A percentile compares a stretch with the other conserved stretches of the same genome.
Evolutionary conservation across 164 flowering plant species (phyloP).

Genomic region (Aristolochia californica): DNA sequence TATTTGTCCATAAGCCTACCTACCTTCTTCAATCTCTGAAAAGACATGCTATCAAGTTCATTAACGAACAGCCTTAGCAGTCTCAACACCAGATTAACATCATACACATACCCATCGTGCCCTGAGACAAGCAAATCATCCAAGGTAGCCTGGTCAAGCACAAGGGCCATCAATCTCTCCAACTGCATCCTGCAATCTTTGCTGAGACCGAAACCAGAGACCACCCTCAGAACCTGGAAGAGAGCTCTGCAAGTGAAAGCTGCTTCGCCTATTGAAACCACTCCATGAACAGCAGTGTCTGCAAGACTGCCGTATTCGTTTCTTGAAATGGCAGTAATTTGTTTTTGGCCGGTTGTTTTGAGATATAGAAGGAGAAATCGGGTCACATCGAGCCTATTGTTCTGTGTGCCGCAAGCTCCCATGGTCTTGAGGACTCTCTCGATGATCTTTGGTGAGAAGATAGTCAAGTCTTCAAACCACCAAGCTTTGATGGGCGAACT

Average conservation of each 20-base stretch:
- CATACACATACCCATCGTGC: conserved; percentile 40
- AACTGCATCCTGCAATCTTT: conserved; percentile 31
- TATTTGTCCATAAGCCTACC: conserved; percentile 69
- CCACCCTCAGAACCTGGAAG: conserved; percentile 54
- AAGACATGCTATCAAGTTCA: conserved; percentile 10
- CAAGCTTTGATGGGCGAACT: conserved; percentile 27
- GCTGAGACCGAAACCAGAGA: conserved; percentile 45
- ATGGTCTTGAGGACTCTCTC: conserved; percentile 31
- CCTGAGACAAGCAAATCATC: conserved; percentile 57
- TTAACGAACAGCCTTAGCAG: conserved; percentile 51
- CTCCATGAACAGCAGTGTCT: conserved; percentile 63
- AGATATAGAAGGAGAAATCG: conserved; percentile 68
- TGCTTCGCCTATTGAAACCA: conserved; percentile 29
- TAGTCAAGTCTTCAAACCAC: conserved; percentile 75
- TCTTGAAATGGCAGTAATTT: background rate
- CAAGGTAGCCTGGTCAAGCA: conserved; percentile 67
- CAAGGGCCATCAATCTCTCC: conserved; percentile 60
- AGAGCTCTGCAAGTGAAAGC: conserved; percentile 62
- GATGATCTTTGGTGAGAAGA: conserved; percentile 41
- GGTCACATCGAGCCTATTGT: conserved; percentile 48
- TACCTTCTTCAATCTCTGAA: conserved; percentile 52
- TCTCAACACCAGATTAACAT: conserved; percentile 67
- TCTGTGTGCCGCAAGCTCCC: conserved; percentile 34
- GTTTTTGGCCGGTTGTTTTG: conserved; percentile 25
- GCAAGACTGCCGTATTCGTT: conserved; percentile 39